Conservation (phyloP, 768 basidiomycete species). For the Trametes cinnabarina region DNA sequence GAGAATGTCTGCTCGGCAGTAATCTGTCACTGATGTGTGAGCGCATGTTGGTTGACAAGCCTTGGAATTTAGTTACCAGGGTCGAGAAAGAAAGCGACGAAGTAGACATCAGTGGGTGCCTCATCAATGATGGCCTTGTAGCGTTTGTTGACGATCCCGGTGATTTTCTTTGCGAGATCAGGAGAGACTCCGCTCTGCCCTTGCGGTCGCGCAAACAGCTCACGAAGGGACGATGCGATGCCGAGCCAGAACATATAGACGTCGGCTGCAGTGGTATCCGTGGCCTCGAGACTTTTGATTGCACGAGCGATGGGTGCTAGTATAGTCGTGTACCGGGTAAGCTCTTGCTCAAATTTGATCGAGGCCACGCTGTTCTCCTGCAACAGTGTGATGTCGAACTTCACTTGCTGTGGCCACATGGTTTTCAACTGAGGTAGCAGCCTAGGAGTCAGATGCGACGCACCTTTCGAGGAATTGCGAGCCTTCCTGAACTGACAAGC, state of each 20-base stretch:
- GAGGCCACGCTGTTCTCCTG: background rate
- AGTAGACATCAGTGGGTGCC: constrained; percentile 2
- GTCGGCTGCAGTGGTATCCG: constrained; percentile 1
- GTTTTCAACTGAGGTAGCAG: too few species aligned
- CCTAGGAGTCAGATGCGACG: background rate
- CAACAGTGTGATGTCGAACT: background rate
- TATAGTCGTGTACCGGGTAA: background rate
- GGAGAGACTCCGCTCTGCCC: background rate
- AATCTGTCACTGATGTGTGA: background rate
- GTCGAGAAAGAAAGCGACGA: background rate
- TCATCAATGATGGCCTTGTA: constrained; percentile 2
- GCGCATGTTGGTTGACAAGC: background rate
- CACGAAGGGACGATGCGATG: background rate
- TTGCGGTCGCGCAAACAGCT: background rate
- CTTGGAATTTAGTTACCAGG: background rate
- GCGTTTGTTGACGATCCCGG: background rate
- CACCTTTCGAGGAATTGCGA: background rate
- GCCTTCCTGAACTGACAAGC: background rate
- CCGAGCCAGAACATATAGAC: constrained; percentile 2
- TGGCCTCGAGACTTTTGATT: constrained; percentile 5
- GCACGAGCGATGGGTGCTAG: background rate
- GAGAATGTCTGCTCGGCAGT: background rate
- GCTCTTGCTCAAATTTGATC: background rate
- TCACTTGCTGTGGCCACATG: background rate
- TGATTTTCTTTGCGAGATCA: background rate